Evolutionary conservation across 352 stramenopile genomes (phyloP).

Genomic region (Phytopythium ostracodes): DNA sequence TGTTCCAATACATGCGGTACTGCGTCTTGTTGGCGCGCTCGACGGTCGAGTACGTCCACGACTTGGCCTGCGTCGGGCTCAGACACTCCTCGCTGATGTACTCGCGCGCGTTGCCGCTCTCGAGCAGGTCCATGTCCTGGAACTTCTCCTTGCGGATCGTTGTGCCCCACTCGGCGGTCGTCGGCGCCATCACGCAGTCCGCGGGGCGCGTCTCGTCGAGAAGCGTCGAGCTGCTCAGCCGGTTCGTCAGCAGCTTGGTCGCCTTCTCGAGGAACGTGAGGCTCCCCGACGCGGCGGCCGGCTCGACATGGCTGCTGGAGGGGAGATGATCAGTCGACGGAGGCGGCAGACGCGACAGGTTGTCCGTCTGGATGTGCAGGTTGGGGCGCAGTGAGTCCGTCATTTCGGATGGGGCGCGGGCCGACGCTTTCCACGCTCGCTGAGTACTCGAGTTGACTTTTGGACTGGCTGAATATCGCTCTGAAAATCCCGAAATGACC

Average conservation of each 20-base stretch:
- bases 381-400: constrained; percentile 43
- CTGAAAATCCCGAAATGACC: constrained; percentile 1
- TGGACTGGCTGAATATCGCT: neutral
- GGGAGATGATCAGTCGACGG: constrained; percentile 16
- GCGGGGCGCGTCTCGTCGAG: constrained; percentile 15
- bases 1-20: constrained; percentile 88
- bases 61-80: constrained; percentile 70
- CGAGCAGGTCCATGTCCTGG: constrained; percentile 85
- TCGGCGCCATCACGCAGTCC: constrained; percentile 14
- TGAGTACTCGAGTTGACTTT: neutral
- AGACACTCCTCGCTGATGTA: constrained; percentile 83
- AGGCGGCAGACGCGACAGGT: constrained; percentile 9
- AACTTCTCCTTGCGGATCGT: constrained; percentile 67
- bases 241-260: constrained; percentile 51
- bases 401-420: constrained; percentile 23
- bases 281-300: constrained; percentile 8
- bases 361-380: constrained; percentile 57
- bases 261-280: constrained; percentile 46
- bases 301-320: constrained; percentile 15
- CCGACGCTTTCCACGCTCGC: neutral
- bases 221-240: constrained; percentile 11
- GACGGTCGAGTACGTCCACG: constrained; percentile 78
- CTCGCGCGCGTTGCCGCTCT: constrained; percentile 71
- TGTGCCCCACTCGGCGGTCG: constrained; percentile 44
- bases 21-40: constrained; percentile 82